Evolutionary conservation across 1,284 basidiomycete species (phyloP), one percentile per base, ranked within the genome.

Genomic region (Laetiporus sulphureus): DNA sequence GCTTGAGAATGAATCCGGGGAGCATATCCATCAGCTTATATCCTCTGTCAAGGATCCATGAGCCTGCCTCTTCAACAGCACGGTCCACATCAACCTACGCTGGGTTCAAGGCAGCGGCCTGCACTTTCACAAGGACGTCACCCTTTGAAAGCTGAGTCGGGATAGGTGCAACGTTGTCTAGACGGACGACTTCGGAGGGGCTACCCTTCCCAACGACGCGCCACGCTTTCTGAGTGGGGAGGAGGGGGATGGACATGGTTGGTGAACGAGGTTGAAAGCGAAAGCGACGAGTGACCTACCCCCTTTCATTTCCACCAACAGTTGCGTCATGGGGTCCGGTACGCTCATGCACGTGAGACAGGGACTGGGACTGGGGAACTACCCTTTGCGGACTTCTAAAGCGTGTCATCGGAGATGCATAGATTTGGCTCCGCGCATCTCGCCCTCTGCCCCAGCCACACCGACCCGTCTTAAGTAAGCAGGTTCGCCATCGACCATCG

Each of bases 71-170:
- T 27, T 11, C 18, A n/a, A n/a, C n/a, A n/a, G n/a, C n/a, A n/a
- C n/a, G 25, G 25, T 27, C 25, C 19, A 18, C 3, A 16, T 47
- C 23, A 61, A 71, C 51, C 62, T 19, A 83, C 73, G 79, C 66
- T 0, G 83, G 83, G 54, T 88, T 88, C 31, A 86, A 63, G 2
- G 79, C 79, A 0, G 71, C 80, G 3, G 81, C 77, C 32, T 73
- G 66, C 5, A 85, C 67, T 51, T 75, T 74, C 44, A 86, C 68
- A 8, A 83, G 68, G 4, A 83, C 71, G 44, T 79, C 64, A 15
- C 69, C 73, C 33, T 61, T 54, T 22, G 52, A 50, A 22, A 75
- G 61, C 29, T 68, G 60, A 8, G 62, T 59, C 2, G 75, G 67
- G 3, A 80, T 68, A 0, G 71, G 67, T 45, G 66, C 61, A 45